Evolutionary conservation across 352 stramenopile species (phyloP).

Genomic region (Pythium sp.): DNA sequence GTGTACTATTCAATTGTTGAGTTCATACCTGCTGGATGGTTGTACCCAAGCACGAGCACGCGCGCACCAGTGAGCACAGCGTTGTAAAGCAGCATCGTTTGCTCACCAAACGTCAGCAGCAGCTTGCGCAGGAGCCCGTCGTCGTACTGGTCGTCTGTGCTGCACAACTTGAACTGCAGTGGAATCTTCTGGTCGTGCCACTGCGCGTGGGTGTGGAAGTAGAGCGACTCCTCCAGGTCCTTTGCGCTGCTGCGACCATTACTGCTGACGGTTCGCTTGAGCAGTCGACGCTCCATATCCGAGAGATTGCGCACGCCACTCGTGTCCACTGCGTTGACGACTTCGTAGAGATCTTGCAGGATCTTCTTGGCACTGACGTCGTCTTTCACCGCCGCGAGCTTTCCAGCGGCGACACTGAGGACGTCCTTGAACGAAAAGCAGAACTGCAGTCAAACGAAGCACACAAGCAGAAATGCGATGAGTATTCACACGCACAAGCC

Average conservation of each 20-base stretch:
- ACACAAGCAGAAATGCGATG: constrained; percentile 10
- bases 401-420: constrained; percentile 67
- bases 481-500: not conserved
- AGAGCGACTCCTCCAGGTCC: constrained; percentile 54
- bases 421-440: constrained; percentile 77
- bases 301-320: constrained; percentile 59
- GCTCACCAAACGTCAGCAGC: constrained; percentile 76
- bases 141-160: constrained; percentile 82
- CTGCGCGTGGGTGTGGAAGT: constrained; percentile 47
- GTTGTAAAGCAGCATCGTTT: constrained; percentile 86
- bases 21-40: constrained; percentile 56
- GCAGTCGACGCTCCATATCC: constrained; percentile 66
- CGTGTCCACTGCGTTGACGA: constrained; percentile 74
- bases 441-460: constrained; percentile 28
- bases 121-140: constrained; percentile 67
- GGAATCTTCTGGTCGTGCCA: constrained; percentile 68
- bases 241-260: constrained; percentile 32
- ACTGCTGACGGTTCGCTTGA: constrained; percentile 73
- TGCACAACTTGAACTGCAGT: constrained; percentile 80
- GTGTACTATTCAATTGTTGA: not conserved
- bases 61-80: constrained; percentile 75
- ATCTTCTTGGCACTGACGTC: constrained; percentile 40
- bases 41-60: constrained; percentile 83
- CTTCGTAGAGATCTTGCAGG: constrained; percentile 57
- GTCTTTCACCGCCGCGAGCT: constrained; percentile 51